A percentile compares a stretch with the other conserved stretches of the same genome.
Conservation (phyloP, 2,329 filamentous ascomycete genomes). For the Ploettnerulaceae sp. region DNA sequence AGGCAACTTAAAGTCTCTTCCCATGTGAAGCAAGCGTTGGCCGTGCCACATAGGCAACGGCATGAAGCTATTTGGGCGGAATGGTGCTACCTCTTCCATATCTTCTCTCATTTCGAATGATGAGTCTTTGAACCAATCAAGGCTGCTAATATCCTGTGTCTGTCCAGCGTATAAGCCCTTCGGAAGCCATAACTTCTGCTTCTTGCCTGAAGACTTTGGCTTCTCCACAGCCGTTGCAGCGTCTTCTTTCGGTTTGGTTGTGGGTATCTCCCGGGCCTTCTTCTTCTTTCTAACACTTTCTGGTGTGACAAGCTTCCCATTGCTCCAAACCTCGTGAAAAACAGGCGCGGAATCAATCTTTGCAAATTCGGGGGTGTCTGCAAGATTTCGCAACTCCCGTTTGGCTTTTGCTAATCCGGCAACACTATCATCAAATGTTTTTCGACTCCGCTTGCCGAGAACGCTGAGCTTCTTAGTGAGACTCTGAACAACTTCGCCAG, state of each 20-base stretch:
- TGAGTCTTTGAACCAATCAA: conserved; percentile 27
- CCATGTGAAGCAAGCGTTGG: conserved; percentile 62
- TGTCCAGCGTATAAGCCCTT: conserved; percentile 89
- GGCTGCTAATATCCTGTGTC: conserved; percentile 33
- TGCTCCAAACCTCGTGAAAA: conserved; percentile 57
- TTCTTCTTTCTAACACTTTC: conserved; percentile 36
- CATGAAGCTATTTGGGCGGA: conserved; percentile 52
- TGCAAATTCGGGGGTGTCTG: conserved; percentile 58
- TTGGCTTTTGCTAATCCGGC: conserved; percentile 41
- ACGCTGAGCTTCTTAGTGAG: conserved; percentile 46
- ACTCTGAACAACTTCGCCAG: conserved; percentile 39
- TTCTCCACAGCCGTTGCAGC: conserved; percentile 17
- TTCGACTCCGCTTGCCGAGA: conserved; percentile 57
- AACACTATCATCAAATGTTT: conserved; percentile 40
- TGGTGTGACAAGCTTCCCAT: conserved; percentile 53
- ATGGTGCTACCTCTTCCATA: conserved; percentile 45
- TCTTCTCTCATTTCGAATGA: conserved; percentile 45
- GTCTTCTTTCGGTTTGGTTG: conserved; percentile 1
- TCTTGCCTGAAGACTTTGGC: conserved; percentile 17
- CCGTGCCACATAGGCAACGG: conserved; percentile 78
- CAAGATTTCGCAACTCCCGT: conserved; percentile 55
- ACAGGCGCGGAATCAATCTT: conserved; percentile 55
- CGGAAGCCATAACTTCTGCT: conserved; percentile 53
- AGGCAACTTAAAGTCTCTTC: conserved; percentile 81
- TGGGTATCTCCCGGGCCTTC: conserved; percentile 32